Conservation (phyloP, 345 rosid genomes). For the Cochlearia excelsa region DNA sequence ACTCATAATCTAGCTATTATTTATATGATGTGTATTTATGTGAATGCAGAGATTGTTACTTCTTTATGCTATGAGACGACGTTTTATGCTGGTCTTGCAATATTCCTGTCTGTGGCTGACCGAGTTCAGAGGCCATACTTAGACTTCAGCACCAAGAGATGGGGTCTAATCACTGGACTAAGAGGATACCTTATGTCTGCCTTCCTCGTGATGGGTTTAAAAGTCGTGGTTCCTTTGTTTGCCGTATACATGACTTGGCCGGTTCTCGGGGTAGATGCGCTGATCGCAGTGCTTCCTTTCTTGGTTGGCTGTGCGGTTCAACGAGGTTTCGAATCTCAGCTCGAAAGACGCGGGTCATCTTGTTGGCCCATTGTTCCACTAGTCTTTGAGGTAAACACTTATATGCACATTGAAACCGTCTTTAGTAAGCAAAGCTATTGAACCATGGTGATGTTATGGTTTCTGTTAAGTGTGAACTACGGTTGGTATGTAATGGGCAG, state of each 20-base stretch:
- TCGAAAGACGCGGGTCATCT: constrained; percentile 59
- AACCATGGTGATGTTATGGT: constrained; percentile 1
- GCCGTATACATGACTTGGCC: constrained; percentile 70
- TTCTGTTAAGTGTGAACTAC: not conserved
- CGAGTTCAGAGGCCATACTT: constrained; percentile 74
- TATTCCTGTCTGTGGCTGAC: constrained; percentile 58
- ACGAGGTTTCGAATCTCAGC: constrained; percentile 49
- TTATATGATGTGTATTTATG: not conserved
- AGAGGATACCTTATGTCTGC: constrained; percentile 67
- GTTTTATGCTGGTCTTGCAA: constrained; percentile 76
- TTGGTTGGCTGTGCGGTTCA: constrained; percentile 73
- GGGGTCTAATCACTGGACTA: constrained; percentile 85
- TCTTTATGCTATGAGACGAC: constrained; percentile 52
- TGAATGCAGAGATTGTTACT: constrained; percentile 54
- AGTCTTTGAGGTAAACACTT: constrained; percentile 59
- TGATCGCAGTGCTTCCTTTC: constrained; percentile 70
- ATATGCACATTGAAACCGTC: too few relatives aligned
- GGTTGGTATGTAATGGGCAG: constrained; percentile 40
- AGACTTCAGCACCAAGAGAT: constrained; percentile 74
- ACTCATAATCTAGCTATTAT: constrained; percentile 4
- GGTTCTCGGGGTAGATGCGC: constrained; percentile 51
- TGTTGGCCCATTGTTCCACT: constrained; percentile 87
- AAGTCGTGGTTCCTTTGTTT: constrained; percentile 57
- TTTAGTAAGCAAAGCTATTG: not conserved
- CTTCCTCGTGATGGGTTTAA: constrained; percentile 60